Conservation (phyloP, 2,329 filamentous ascomycete species). For the Apiospora rasikravindrae region DNA sequence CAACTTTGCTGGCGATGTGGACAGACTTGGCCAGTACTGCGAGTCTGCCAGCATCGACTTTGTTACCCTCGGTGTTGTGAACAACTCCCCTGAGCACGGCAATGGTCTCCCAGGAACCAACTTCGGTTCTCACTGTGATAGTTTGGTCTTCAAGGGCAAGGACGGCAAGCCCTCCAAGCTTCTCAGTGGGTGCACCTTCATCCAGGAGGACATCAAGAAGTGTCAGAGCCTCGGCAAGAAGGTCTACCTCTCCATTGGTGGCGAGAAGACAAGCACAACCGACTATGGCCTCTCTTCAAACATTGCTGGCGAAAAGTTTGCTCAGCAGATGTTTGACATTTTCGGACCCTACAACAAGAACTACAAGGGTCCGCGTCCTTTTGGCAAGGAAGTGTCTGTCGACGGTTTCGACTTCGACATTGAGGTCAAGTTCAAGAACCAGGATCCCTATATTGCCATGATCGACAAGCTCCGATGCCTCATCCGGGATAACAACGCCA, state of each 20-base stretch:
- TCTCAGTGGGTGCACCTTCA: conserved; percentile 39
- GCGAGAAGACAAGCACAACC: conserved; percentile 41
- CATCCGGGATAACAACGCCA: conserved; percentile 26
- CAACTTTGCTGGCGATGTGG: conserved; percentile 30
- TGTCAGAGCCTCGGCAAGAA: conserved; percentile 67
- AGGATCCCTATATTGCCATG: conserved; percentile 30
- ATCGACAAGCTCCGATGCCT: conserved; percentile 33
- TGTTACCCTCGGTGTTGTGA: conserved; percentile 47
- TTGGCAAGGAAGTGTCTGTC: conserved; percentile 25
- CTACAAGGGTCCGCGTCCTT: conserved; percentile 31
- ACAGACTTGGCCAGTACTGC: conserved; percentile 37
- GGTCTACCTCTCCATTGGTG: conserved; percentile 68
- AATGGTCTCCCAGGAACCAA: conserved; percentile 43
- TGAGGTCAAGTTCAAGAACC: conserved; percentile 32
- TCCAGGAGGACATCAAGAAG: conserved; percentile 40
- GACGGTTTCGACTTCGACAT: conserved; percentile 37
- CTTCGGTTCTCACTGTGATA: conserved; percentile 45
- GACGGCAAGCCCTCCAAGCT: conserved; percentile 36
- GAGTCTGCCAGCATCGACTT: conserved; percentile 43
- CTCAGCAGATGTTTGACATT: conserved; percentile 43
- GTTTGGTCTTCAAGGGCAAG: conserved; percentile 35
- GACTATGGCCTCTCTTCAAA: conserved; percentile 42
- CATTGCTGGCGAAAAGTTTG: conserved; percentile 41
- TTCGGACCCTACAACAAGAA: conserved; percentile 41
- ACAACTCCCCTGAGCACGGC: conserved; percentile 45